Evolutionary conservation across 2,329 filamentous ascomycete species (phyloP), one percentile per base, ranked within the genome.

Genomic region (Xylaria sp.): DNA sequence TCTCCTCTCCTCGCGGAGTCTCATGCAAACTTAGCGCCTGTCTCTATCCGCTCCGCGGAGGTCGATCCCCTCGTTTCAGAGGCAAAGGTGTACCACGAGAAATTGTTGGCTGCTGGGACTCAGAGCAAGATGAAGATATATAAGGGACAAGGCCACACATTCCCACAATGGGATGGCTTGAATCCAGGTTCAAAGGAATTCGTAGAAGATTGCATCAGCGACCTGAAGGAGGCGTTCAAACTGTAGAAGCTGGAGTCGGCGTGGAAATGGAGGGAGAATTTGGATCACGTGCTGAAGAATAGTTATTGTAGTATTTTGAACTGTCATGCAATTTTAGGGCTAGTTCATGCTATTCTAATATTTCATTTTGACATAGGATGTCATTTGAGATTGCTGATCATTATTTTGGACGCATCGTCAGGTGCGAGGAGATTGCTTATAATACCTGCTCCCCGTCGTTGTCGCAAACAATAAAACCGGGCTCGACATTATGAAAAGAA

Each of bases 81-180:
- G 64, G 78, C 76, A 0, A 66, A 65, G 39, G 75, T 70, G 2
- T 81, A 80, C 62, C 77, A 80, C 53, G 73, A 77, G 57, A 76
- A 74, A 48, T 60, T 80, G 46, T 34, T 50, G 2, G 75, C 72
- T 12, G 77, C 77, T 12, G 78, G 78, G 0, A 77, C 76, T 1
- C 56, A 67, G 30, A 80, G 77, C 66, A 73, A 68, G 20, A 69
- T 80, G 36, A 80, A 78, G 69, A 67, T 80, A 12, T 80, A 81
- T 63, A 74, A 78, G 64, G 79, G 78, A 0, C 75, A 77, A 56
- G 78, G 76, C 7, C 79, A 81, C 71, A 77, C 78, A 0, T 80
- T 80, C 66, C 74, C 73, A 4, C 76, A 78, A 12, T 80, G 79
- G 79, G 76, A 77, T 65, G 78, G 76, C 5, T 68, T 70, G 62